These are phyloP conservation scores for Pyrrhoderma lamaoense DNA, from an alignment of 1,284 basidiomycete genomes.

Conservation along the genomic window DNA sequence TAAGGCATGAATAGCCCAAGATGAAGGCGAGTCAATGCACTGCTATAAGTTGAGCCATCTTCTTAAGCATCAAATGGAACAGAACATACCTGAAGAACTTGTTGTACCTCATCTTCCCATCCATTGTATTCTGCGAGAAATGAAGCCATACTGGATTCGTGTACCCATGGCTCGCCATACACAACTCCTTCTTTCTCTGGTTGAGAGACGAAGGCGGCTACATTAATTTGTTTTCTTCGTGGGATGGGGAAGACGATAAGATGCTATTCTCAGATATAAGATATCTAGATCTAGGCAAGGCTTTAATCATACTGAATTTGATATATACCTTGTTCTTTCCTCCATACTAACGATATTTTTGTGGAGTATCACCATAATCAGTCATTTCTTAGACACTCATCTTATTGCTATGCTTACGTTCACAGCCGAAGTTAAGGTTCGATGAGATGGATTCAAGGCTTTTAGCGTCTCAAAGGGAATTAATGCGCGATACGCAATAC, in stretches of 20 bases:
- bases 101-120: conserved; percentile 17
- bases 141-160: neutral
- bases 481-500: conserved; percentile 30
- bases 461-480: conserved; percentile 28
- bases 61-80: too few relatives aligned
- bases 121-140: conserved; percentile 9
- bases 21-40: conserved; percentile 17
- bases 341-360: too few relatives aligned
- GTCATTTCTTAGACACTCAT: too few relatives aligned
- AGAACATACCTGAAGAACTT: conserved; percentile 15
- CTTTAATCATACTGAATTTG: too few relatives aligned
- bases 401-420: conserved; percentile 30
- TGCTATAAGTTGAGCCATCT: too few relatives aligned
- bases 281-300: neutral
- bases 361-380: too few relatives aligned
- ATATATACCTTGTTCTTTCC: conserved; percentile 9
- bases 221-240: conserved; percentile 9
- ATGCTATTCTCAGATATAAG: conserved; percentile 5
- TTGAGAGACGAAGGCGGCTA: conserved; percentile 13
- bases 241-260: conserved; percentile 8
- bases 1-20: conserved; percentile 18
- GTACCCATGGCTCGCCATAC: conserved; percentile 3
- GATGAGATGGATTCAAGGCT: conserved; percentile 29
- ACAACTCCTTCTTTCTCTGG: conserved; percentile 11
- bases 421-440: conserved; percentile 28